A percentile compares a stretch with the other conserved stretches of the same genome.
Evolutionary conservation across 2,329 filamentous ascomycete genomes (phyloP).

Genomic region (Xylaria sp.): DNA sequence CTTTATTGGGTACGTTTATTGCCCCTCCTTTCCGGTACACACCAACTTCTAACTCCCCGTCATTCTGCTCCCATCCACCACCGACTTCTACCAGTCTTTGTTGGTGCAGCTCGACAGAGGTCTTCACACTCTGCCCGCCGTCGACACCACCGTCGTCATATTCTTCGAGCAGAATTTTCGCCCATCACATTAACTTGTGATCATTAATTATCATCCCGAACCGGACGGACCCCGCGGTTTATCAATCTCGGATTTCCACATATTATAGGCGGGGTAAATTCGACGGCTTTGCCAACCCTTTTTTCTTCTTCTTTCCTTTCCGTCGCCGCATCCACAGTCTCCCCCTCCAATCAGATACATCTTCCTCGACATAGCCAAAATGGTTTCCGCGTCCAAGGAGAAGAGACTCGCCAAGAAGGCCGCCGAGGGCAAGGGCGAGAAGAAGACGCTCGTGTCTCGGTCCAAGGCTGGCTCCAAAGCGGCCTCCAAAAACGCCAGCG

Average conservation of each 20-base stretch:
- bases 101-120: slow-evolving; percentile 25
- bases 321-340: neutral
- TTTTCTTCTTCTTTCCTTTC: neutral
- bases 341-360: neutral
- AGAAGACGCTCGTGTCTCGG: slow-evolving; percentile 77
- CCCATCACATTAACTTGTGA: slow-evolving; percentile 46
- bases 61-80: slow-evolving; percentile 29
- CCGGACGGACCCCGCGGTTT: slow-evolving; percentile 24
- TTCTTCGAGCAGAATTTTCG: neutral
- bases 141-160: neutral
- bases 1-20: too few relatives aligned
- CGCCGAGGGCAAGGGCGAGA: slow-evolving; percentile 77
- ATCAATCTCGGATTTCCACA: slow-evolving; percentile 12
- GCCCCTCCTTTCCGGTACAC: slow-evolving; percentile 26
- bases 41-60: slow-evolving; percentile 26
- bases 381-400: slow-evolving; percentile 77
- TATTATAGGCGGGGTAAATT: slow-evolving; percentile 33
- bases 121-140: neutral
- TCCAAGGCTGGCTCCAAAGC: slow-evolving; percentile 76
- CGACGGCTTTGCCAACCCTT: slow-evolving; percentile 17
- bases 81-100: slow-evolving; percentile 21
- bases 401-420: slow-evolving; percentile 78
- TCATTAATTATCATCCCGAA: slow-evolving; percentile 22
- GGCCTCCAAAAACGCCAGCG: slow-evolving; percentile 62
- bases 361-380: slow-evolving; percentile 53